Base-by-base conservation (phyloP, 2,329 filamentous ascomycete species). In the Lachnellula hyalina region DNA sequence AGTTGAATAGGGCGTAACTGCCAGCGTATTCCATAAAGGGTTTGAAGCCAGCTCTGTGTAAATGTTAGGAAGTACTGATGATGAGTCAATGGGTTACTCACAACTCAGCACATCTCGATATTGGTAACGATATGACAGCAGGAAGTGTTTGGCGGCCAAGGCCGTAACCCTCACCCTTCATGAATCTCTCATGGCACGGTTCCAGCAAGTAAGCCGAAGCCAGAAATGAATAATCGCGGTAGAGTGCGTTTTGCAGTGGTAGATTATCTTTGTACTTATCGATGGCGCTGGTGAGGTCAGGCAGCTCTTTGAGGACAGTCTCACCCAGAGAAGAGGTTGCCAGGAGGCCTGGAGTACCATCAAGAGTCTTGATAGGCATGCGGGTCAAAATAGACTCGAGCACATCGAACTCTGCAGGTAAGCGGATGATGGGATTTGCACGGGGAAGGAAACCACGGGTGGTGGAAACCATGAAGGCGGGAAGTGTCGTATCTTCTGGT, bases 171-270 rank as follows among this genome's bases (percentile, higher is more conserved):
- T 89, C 84, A 0, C 86, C 87, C 71, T 82, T 85, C 57, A 86
- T 65, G 66, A 84, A 85, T 40, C 80, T 81, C 74, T 90, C 80
- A 73, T 94, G 92, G 71, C 92, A 96, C 11, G 92, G 92, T 76
- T 96, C 92, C 32, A 96, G 83, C 32, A 96, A 77, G 70, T 96
- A 96, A 0, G 90, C 89, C 23, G 89, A 95, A 5, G 91, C 88
- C 32, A 96, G 75, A 77, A 96, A 96, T 14, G 88, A 89, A 71
- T 96, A 96, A 74, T 96, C 92, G 19, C 92, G 81, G 71, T 96
- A 96, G 47, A 95, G 75, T 35, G 91, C 91, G 65, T 92, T 94
- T 77, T 95, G 84, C 56, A 90, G 74, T 15, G 87, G 86, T 40
- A 93, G 78, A 72, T 96, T 86, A 58, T 85, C 75, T 63, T 81